A percentile compares a stretch with the other conserved stretches of the same genome.
Evolutionary conservation across 2,329 filamentous ascomycete genomes (phyloP).

Genomic region (Colletotrichum spinosum): DNA sequence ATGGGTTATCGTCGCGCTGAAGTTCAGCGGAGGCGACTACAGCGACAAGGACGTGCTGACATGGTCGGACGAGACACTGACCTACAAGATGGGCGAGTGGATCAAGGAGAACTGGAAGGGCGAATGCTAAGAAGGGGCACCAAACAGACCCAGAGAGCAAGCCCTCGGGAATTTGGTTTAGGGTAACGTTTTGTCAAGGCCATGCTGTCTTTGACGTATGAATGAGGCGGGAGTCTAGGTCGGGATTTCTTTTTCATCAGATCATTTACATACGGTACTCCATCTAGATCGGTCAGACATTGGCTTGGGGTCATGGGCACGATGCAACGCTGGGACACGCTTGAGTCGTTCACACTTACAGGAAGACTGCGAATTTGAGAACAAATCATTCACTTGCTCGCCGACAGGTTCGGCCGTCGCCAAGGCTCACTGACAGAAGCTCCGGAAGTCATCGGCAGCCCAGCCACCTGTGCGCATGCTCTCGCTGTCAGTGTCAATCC

Average conservation of each 20-base stretch:
- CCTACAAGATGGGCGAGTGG: constrained; percentile 67
- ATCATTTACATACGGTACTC: neutral
- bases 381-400: too few relatives aligned
- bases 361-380: neutral
- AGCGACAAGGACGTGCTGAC: constrained; percentile 57
- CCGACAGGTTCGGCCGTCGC: too few relatives aligned
- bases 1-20: constrained; percentile 81
- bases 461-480: neutral
- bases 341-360: neutral
- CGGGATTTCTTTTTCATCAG: neutral
- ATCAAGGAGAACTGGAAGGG: constrained; percentile 69
- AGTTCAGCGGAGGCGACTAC: constrained; percentile 67
- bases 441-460: neutral
- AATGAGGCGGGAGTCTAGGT: constrained; percentile 13
- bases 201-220: neutral
- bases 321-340: neutral
- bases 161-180: neutral
- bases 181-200: neutral
- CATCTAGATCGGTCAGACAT: constrained; percentile 12
- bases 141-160: neutral
- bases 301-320: neutral
- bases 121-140: constrained; percentile 51
- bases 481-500: too few relatives aligned
- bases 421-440: too few relatives aligned
- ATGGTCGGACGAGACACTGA: constrained; percentile 67